Conservation (phyloP, 148 eudicot species). For the Camellia sinensis region DNA sequence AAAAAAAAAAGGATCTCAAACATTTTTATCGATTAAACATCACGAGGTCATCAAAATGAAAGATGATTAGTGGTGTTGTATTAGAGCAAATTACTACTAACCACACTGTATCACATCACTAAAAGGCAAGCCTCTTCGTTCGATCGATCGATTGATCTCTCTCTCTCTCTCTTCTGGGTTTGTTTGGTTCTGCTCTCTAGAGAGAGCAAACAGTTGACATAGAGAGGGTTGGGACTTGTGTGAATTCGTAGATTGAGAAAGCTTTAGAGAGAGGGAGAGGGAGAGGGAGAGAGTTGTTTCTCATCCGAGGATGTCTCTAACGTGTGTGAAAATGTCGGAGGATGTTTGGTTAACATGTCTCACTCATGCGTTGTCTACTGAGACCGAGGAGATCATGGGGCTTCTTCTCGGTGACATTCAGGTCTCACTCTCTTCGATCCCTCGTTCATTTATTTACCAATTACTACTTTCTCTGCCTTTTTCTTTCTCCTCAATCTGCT, state of each 20-base stretch:
- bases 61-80: not conserved
- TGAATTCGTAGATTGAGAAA: too few relatives aligned
- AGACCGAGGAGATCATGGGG: slow-evolving; percentile 99
- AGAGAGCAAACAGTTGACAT: not conserved
- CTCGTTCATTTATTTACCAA: not conserved
- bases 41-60: too few relatives aligned
- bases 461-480: not conserved
- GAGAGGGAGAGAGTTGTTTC: slow-evolving; percentile 18
- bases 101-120: not conserved
- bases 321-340: slow-evolving; percentile 83
- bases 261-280: slow-evolving; percentile 1
- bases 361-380: slow-evolving; percentile 92
- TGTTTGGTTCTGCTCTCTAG: not conserved
- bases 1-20: too few relatives aligned
- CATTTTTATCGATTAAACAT: too few relatives aligned
- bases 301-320: slow-evolving; percentile 46
- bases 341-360: slow-evolving; percentile 93
- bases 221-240: not conserved
- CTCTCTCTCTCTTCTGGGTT: not conserved
- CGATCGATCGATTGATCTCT: not conserved
- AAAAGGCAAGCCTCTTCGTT: not conserved
- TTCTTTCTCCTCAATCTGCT: not conserved
- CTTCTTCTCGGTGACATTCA: slow-evolving; percentile 96
- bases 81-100: not conserved
- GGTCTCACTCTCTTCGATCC: slow-evolving; percentile 30